phyloP scores from a whole-genome alignment of 2,329 filamentous ascomycete species.

The Xylariaceae sp. region DNA sequence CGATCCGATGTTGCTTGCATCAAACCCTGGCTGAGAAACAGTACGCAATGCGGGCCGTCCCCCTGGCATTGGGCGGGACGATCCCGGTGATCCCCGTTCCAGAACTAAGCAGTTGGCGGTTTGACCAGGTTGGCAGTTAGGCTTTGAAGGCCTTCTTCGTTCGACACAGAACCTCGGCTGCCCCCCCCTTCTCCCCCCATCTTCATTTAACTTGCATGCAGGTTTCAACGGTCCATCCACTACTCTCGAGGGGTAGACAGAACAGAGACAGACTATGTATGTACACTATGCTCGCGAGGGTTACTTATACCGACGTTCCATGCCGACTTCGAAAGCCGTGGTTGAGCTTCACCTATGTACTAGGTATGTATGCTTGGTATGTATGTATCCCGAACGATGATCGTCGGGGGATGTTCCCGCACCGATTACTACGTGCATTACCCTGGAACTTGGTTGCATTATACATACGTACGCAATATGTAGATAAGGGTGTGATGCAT shows the following conservation, averaged over 20 bases:
- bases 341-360: not conserved
- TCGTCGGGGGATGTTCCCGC: not conserved
- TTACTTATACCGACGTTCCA: not conserved
- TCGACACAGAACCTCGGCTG: conserved; percentile 10
- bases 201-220: not conserved
- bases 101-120: conserved; percentile 15
- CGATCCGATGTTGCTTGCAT: not conserved
- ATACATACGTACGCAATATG: no score
- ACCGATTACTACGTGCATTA: not conserved
- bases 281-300: not conserved
- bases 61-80: conserved; percentile 23
- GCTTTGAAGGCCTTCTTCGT: not conserved
- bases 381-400: not conserved
- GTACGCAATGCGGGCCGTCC: conserved; percentile 24
- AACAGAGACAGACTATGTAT: no score
- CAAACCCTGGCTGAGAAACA: conserved; percentile 12
- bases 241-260: not conserved
- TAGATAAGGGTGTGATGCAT: not conserved
- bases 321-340: not conserved
- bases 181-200: not conserved
- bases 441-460: no score
- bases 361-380: no score
- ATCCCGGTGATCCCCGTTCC: conserved; percentile 22
- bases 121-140: conserved; percentile 3
- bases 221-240: not conserved